Evolutionary conservation across 2,329 filamentous ascomycete species (phyloP), one percentile per base, ranked within the genome.

Genomic region (Harringtonia lauricola): DNA sequence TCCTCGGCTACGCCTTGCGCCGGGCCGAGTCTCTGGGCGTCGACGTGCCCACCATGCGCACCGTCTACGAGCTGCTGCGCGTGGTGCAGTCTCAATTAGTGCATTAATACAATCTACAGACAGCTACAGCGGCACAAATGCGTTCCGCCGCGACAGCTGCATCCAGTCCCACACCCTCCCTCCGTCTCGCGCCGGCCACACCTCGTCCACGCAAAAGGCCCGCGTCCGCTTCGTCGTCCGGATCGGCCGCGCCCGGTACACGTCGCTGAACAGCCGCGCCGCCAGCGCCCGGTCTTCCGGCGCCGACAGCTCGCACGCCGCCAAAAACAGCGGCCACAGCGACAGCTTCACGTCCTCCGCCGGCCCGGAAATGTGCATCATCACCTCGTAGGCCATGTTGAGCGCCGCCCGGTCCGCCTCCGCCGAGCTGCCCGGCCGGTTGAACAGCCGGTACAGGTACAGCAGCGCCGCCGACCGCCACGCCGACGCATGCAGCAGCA

Each of bases 1-100:
- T 62, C 26, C 52, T 62, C n/a, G 59, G 59, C 15, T 60, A 60
- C 45, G 49, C 49, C 17, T 53, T 58, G n/a, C 49, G 49, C 39
- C 41, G 57, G 36, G 60, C 48, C 2, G 13, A 9, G 8, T 12
- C 22, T 7, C 42, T 49, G 8, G 45, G 47, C 15, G 47, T 49
- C 18, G 21, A 33, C 7, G 43, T 42, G 28, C 47, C 47, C 3
- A 29, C 35, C 8, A 29, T 49, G 39, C 42, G 45, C 10, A 41
- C 39, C 10, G 47, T 47, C 12, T 40, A 45, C 24, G 36, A 36
- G n/a, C 38, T 49, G 47, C 30, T 49, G n/a, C n/a, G 39, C 24
- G 39, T 51, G 2, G 49, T 47, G 38, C 38, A 46, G 13, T 51
- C n/a, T n/a, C n/a, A n/a, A n/a, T n/a, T n/a, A n/a, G n/a, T n/a